Percentiles rank a stretch among this genome's conserved stretches.
Evolutionary conservation across 106 monocot species (phyloP).

Genomic region (Posidonia australis): DNA sequence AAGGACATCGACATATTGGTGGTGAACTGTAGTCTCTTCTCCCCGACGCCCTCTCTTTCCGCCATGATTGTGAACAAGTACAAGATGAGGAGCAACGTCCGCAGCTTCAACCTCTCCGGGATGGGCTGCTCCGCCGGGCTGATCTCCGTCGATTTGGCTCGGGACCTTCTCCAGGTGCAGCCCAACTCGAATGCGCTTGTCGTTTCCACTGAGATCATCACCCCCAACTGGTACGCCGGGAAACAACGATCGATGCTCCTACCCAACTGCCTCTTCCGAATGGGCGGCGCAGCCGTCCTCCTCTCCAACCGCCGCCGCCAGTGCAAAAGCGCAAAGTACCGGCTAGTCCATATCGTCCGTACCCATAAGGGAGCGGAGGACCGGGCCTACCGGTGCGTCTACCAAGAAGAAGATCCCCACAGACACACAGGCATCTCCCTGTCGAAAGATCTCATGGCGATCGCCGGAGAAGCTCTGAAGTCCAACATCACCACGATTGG

Average conservation of each 20-base stretch:
- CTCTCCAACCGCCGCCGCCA: constrained; percentile 21
- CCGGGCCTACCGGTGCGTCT: constrained; percentile 24
- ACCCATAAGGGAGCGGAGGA: constrained; percentile 25
- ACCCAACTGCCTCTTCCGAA: constrained; percentile 32
- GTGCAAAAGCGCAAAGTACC: constrained; percentile 15
- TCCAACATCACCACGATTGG: constrained; percentile 28
- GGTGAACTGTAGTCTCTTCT: constrained; percentile 34
- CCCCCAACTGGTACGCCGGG: constrained; percentile 29
- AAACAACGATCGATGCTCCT: constrained; percentile 26
- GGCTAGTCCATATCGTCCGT: constrained; percentile 17
- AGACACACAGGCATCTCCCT: constrained; percentile 19
- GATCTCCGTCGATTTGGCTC: constrained; percentile 19
- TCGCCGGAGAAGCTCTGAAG: constrained; percentile 26
- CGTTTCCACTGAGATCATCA: constrained; percentile 26
- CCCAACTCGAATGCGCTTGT: constrained; percentile 26
- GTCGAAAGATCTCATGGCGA: constrained; percentile 27
- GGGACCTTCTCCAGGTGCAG: constrained; percentile 21
- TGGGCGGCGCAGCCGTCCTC: constrained; percentile 25
- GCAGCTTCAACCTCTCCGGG: constrained; percentile 27
- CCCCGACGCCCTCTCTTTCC: constrained; percentile 23
- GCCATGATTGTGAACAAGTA: constrained; percentile 27
- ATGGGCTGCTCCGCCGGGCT: constrained; percentile 31
- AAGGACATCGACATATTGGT: constrained; percentile 28
- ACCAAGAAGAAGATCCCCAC: constrained; percentile 19
- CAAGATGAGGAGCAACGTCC: constrained; percentile 27